These are phyloP conservation scores for Stemphylium vesicarium DNA, from an alignment of 2,329 filamentous ascomycete species.

Conservation along the genomic window DNA sequence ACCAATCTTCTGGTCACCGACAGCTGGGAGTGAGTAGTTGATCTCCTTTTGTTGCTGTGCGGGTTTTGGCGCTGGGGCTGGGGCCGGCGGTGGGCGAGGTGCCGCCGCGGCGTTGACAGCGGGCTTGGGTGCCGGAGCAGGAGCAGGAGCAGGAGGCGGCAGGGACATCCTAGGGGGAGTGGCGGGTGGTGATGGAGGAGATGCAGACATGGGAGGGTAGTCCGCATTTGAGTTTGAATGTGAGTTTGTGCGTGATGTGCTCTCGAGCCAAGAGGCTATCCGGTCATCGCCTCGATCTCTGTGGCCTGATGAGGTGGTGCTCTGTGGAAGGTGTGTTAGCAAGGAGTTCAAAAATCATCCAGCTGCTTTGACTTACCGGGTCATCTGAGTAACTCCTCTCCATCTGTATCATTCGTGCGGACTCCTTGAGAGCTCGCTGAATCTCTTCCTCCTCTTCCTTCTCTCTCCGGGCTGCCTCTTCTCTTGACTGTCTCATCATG, in stretches of 20 bases:
- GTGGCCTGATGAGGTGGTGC: conserved; percentile 3
- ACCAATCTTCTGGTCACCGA: conserved; percentile 26
- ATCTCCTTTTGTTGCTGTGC: conserved; percentile 5
- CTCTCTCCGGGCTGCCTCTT: conserved; percentile 10
- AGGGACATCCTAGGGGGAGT: conserved; percentile 1
- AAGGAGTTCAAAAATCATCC: background rate
- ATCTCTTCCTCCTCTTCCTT: conserved; percentile 16
- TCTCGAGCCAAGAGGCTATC: conserved; percentile 2
- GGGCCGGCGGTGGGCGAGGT: conserved; percentile 9
- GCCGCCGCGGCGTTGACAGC: conserved; percentile 1
- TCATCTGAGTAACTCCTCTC: conserved; percentile 8
- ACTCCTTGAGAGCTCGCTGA: conserved; percentile 12
- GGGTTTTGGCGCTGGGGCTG: background rate
- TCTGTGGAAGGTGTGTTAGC: conserved; percentile 4
- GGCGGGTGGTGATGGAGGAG: conserved; percentile 11
- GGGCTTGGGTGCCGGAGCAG: conserved; percentile 5
- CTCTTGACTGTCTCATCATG: conserved; percentile 15
- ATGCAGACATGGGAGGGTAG: background rate
- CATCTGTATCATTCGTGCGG: background rate
- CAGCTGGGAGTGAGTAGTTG: conserved; percentile 25
- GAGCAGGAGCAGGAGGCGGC: conserved; percentile 3
- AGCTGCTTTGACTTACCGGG: conserved; percentile 3
- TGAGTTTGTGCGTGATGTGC: background rate
- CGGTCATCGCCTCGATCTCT: background rate
- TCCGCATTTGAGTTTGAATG: background rate